phyloP scores from a whole-genome alignment of 805 yeast genomes.

The Myxozyma lipomycoides region DNA sequence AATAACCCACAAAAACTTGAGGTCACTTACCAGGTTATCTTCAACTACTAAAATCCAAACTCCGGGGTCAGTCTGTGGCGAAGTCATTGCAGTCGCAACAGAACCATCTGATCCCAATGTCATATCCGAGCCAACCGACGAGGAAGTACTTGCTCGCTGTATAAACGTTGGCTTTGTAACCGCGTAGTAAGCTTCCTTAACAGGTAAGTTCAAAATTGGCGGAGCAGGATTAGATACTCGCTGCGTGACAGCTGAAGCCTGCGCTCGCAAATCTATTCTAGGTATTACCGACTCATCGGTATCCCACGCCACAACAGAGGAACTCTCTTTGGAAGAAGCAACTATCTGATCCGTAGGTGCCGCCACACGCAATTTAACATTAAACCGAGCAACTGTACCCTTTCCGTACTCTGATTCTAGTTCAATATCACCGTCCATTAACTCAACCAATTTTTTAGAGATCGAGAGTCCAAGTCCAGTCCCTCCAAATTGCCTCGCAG shows the following conservation, averaged over 20 bases:
- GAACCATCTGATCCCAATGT: neutral
- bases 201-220: neutral
- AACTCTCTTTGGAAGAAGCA: constrained; percentile 8
- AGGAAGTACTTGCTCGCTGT: neutral
- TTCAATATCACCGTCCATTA: constrained; percentile 48
- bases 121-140: neutral
- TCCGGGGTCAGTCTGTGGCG: neutral
- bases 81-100: neutral
- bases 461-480: constrained; percentile 51
- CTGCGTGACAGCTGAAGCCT: neutral
- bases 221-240: neutral
- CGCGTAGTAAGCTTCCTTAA: neutral
- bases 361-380: constrained; percentile 29
- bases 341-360: constrained; percentile 33
- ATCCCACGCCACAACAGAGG: constrained; percentile 9
- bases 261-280: neutral
- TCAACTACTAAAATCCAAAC: constrained; percentile 26
- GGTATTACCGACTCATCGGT: neutral
- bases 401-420: constrained; percentile 46
- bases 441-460: constrained; percentile 46
- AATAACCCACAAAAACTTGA: neutral
- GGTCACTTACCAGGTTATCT: constrained; percentile 23
- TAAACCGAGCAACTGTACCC: constrained; percentile 48
- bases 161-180: neutral
- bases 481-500: constrained; percentile 51